These are phyloP conservation scores for Strigomonas oncopelti DNA, from an alignment of 208 protist species.

Conservation along the genomic window DNA sequence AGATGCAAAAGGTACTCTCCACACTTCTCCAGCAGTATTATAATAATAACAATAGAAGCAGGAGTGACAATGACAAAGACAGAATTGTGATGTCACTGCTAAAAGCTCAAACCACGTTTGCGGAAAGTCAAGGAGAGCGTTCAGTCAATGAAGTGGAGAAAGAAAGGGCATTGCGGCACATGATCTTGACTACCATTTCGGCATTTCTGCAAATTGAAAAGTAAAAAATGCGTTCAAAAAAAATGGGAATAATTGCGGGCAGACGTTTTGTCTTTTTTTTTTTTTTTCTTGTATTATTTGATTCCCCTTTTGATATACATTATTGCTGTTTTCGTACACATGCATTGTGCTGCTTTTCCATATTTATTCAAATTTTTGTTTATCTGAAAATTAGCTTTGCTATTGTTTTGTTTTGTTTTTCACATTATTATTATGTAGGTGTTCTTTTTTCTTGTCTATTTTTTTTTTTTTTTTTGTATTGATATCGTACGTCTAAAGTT, in stretches of 20 bases:
- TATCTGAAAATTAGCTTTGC: not conserved
- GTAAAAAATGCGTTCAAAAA: not conserved
- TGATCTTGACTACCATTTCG: not conserved
- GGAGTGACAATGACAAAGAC: not conserved
- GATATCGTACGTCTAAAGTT: not conserved
- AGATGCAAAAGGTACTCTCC: not conserved
- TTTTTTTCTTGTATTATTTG: constrained; percentile 1
- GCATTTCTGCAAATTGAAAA: not conserved
- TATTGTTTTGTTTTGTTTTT: constrained; percentile 12
- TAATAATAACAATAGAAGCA: not conserved
- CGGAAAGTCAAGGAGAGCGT: not conserved
- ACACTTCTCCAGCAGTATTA: not conserved
- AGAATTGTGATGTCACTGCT: not conserved
- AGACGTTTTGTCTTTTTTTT: not conserved
- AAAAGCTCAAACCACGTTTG: not conserved
- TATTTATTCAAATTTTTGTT: not conserved
- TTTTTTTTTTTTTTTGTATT: constrained; percentile 13
- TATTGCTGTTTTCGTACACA: not conserved
- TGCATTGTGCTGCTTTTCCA: too few relatives aligned
- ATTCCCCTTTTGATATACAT: not conserved
- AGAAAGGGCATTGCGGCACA: not conserved
- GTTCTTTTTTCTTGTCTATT: constrained; percentile 3
- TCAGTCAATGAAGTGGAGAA: not conserved
- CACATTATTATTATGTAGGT: constrained; percentile 8
- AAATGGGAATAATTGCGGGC: not conserved